These are phyloP conservation scores for Colletotrichum sp. DNA, from an alignment of 2,329 filamentous ascomycete genomes.

Conservation along the genomic window DNA sequence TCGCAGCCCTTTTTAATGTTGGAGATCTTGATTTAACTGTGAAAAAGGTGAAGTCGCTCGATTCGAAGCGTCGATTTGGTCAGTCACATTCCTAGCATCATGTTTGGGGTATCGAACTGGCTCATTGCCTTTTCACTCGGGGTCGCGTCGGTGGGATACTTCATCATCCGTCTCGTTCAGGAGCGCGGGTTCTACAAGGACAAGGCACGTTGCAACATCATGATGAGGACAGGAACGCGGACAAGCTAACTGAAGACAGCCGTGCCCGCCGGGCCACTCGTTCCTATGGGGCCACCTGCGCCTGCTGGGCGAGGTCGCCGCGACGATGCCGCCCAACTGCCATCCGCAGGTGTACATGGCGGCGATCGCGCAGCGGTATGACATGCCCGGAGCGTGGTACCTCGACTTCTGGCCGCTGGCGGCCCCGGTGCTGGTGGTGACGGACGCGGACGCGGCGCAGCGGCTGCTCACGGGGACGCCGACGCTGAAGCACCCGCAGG, in stretches of 20 bases:
- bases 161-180: background rate
- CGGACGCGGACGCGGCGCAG: slow-evolving; percentile 27
- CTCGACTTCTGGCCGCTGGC: slow-evolving; percentile 33
- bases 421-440: slow-evolving; percentile 26
- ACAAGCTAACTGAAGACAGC: background rate
- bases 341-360: slow-evolving; percentile 27
- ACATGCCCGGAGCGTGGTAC: slow-evolving; percentile 34
- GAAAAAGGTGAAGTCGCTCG: background rate
- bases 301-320: slow-evolving; percentile 16
- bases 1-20: background rate
- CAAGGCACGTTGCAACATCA: background rate
- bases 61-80: too few species aligned
- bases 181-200: slow-evolving; percentile 8
- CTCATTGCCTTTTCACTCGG: background rate
- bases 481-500: slow-evolving; percentile 19
- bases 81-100: background rate
- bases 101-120: background rate
- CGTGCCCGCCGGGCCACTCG: slow-evolving; percentile 20
- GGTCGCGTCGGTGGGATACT: background rate
- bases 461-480: slow-evolving; percentile 24
- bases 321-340: slow-evolving; percentile 23
- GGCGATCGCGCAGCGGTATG: slow-evolving; percentile 21
- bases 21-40: fast-evolving
- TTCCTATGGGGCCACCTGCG: slow-evolving; percentile 26
- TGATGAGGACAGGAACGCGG: too few species aligned